A percentile compares a stretch with the other conserved stretches of the same genome.
phyloP scores from a whole-genome alignment of 805 yeast genomes.

The Sugiyamaella marilandica region DNA sequence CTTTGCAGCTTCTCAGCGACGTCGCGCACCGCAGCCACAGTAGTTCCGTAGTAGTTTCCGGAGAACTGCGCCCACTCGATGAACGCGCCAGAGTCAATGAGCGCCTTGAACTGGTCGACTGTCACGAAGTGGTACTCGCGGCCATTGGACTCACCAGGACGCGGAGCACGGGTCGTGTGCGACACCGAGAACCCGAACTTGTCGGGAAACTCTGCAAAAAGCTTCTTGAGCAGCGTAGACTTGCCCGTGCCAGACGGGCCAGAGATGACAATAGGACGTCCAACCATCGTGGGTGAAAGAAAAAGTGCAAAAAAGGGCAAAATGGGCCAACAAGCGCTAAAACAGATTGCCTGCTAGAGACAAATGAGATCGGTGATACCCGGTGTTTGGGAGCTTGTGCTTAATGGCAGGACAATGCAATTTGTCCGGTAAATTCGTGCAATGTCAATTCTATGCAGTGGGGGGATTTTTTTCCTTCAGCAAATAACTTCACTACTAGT shows the following conservation, averaged over 20 bases:
- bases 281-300: constrained; percentile 24
- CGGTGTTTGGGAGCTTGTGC: no score
- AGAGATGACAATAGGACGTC: constrained; percentile 87
- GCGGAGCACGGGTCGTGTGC: constrained; percentile 85
- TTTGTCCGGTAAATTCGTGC: no score
- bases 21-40: constrained; percentile 77
- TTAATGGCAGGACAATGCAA: no score
- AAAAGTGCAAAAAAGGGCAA: no score
- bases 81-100: constrained; percentile 71
- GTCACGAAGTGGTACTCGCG: constrained; percentile 82
- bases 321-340: no score
- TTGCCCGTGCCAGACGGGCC: constrained; percentile 97
- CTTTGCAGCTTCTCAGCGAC: constrained; percentile 54
- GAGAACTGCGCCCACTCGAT: constrained; percentile 98
- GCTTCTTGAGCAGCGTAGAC: constrained; percentile 83
- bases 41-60: constrained; percentile 95
- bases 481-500: no score
- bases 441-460: no score
- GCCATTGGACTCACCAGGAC: constrained; percentile 88
- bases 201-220: constrained; percentile 86
- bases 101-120: constrained; percentile 70
- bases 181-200: constrained; percentile 92
- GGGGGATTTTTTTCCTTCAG: no score
- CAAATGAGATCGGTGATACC: no score
- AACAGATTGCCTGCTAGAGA: no score